phyloP scores from a whole-genome alignment of 257 asterid species.

The Plantago ovata region DNA sequence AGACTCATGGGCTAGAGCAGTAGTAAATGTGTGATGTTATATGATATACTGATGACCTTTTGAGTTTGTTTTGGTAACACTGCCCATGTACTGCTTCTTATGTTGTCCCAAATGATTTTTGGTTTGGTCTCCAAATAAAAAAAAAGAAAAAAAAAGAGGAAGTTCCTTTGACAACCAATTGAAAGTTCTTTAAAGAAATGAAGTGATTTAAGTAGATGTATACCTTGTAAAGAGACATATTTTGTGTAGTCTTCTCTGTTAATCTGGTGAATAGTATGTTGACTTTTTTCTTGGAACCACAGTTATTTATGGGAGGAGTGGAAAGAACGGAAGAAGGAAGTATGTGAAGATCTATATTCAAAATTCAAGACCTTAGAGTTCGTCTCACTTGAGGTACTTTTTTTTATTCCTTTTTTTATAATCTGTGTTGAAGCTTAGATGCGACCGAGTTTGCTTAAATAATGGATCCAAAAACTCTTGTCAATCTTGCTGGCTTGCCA shows the following conservation, averaged over 20 bases:
- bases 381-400: conserved; percentile 72
- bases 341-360: conserved; percentile 50
- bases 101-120: too few relatives aligned
- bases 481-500: not conserved
- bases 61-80: too few relatives aligned
- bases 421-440: not conserved
- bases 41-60: conserved; percentile 6
- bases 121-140: too few relatives aligned
- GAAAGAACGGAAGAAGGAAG: conserved; percentile 76
- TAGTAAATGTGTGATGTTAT: not conserved
- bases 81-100: too few relatives aligned
- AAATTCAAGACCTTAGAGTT: conserved; percentile 72
- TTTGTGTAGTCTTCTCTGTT: conserved; percentile 8
- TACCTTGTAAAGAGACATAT: conserved; percentile 12
- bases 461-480: conserved; percentile 6
- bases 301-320: conserved; percentile 97
- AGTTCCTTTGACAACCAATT: too few relatives aligned
- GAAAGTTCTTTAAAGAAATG: too few relatives aligned
- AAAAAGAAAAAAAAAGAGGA: too few relatives aligned
- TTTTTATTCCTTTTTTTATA: too few relatives aligned
- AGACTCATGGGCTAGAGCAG: not conserved
- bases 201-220: not conserved
- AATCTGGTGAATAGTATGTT: conserved; percentile 14
- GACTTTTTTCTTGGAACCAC: conserved; percentile 29
- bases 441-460: conserved; percentile 9